phyloP scores from a whole-genome alignment of 306 rosid genomes.

The Inga oerstediana region DNA sequence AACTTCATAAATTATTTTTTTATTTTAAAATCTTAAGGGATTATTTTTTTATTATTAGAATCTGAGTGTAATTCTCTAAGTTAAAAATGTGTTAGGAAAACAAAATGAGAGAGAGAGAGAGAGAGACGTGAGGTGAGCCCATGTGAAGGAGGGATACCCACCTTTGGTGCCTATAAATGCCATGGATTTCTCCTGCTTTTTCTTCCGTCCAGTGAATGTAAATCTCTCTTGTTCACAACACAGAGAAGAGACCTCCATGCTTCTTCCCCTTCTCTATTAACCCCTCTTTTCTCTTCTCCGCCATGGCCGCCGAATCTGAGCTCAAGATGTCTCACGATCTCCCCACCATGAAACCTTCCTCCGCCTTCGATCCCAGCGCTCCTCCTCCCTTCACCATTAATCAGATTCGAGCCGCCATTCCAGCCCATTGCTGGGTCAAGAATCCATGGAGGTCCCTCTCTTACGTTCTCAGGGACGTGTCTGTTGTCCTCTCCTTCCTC shows the following conservation, averaged over 20 bases:
- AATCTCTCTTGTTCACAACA: neutral
- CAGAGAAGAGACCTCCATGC: neutral
- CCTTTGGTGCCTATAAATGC: neutral
- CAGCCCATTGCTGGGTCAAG: slow-evolving; percentile 88
- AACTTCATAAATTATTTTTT: no score
- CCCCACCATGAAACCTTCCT: neutral
- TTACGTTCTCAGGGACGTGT: slow-evolving; percentile 69
- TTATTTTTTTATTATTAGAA: no score
- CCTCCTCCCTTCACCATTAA: slow-evolving; percentile 87
- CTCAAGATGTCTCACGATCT: neutral
- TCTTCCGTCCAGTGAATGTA: neutral
- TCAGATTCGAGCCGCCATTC: slow-evolving; percentile 89
- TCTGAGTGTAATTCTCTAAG: no score
- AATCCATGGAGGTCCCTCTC: slow-evolving; percentile 72
- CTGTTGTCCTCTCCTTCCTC: slow-evolving; percentile 43
- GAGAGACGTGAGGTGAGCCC: no score
- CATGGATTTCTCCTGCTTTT: neutral
- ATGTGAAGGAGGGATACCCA: no score
- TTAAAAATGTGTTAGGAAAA: no score
- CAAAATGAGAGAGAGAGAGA: no score
- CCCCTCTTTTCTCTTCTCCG: neutral
- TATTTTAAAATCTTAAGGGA: no score
- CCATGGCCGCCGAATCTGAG: neutral
- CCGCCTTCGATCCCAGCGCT: slow-evolving; percentile 71
- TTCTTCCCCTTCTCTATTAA: neutral